Evolutionary conservation across 139 green algal genomes (phyloP), one percentile per base, ranked within the genome.

Genomic region (Pleodorina starrii): DNA sequence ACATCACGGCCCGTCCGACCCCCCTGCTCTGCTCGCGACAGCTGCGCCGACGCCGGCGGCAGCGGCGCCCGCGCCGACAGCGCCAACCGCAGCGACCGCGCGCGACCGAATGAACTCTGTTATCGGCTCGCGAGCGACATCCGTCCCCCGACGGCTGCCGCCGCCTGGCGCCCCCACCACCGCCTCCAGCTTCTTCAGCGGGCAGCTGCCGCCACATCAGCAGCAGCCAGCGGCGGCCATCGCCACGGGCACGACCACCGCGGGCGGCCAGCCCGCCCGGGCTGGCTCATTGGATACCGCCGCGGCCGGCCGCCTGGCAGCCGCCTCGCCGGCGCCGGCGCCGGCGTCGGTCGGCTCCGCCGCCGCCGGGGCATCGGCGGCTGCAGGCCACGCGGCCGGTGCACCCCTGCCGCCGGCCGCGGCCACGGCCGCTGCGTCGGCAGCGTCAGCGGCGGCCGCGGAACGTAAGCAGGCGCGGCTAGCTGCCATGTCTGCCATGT

Each of bases 51-150:
- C 74, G 3, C 25, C 78, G 21, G 42, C 57, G 38, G 57, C 90
- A 66, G 57, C 85, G 44, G 27, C 71, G 11, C 27, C 50, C 0
- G 40, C 38, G 25, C 40, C 48, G 76, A 54, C 77, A 60, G 42
- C 66, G 40, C 69, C 66, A 19, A 42, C 84, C 2, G 84, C 68
- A 6, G 84, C 69, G 14, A 78, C 84, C n/a, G 48, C 66, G 17
- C 84, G 66, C 46, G 66, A 80, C 68, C 71, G 78, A 0, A 85
- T 84, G 17, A 38, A n/a, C 19, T 84, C 77, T 5, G 77, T 84
- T 0, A 84, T 84, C 1, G 36, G 35, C 19, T 9, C 32, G 1
- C 50, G 77, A 1, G 3, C 36, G 32, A 14, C 75, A 10, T 29
- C 75, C n/a, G 46, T 35, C 44, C 75, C 75, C 9, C 46, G 75